Evolutionary conservation across 2,329 filamentous ascomycete genomes (phyloP).

Genomic region (Cordyceps militaris): DNA sequence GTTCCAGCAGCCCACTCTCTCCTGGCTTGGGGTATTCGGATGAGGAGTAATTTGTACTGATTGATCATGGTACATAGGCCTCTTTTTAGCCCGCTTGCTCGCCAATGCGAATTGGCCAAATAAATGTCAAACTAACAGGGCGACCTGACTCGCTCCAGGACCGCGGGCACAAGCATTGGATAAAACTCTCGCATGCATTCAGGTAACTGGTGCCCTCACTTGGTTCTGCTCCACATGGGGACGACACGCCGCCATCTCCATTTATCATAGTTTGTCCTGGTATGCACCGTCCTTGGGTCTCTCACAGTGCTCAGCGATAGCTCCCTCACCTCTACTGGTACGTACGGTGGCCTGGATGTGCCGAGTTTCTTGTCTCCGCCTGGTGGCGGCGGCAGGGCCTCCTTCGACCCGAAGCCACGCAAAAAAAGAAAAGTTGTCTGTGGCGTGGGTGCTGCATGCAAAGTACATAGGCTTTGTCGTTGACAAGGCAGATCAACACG

Average conservation of each 20-base stretch:
- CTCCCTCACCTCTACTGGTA: neutral
- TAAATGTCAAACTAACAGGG: neutral
- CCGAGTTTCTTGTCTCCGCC: neutral
- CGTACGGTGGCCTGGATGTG: neutral
- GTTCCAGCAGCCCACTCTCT: neutral
- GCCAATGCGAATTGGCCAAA: neutral
- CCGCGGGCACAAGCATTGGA: neutral
- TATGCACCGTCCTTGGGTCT: no score
- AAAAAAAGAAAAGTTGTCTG: neutral
- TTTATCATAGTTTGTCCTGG: conserved; percentile 1
- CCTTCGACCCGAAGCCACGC: neutral
- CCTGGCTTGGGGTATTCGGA: neutral
- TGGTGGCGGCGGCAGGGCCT: neutral
- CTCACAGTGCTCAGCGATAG: neutral
- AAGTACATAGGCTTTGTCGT: neutral
- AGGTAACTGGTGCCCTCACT: neutral
- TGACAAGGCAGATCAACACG: neutral
- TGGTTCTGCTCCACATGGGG: neutral
- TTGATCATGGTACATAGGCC: neutral
- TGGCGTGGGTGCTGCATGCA: neutral
- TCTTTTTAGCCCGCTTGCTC: neutral
- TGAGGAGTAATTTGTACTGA: neutral
- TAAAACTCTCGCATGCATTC: neutral
- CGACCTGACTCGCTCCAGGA: neutral
- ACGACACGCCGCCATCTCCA: conserved; percentile 1